phyloP scores from a whole-genome alignment of 345 rosid genomes.

The Lenwebbia sp. region DNA sequence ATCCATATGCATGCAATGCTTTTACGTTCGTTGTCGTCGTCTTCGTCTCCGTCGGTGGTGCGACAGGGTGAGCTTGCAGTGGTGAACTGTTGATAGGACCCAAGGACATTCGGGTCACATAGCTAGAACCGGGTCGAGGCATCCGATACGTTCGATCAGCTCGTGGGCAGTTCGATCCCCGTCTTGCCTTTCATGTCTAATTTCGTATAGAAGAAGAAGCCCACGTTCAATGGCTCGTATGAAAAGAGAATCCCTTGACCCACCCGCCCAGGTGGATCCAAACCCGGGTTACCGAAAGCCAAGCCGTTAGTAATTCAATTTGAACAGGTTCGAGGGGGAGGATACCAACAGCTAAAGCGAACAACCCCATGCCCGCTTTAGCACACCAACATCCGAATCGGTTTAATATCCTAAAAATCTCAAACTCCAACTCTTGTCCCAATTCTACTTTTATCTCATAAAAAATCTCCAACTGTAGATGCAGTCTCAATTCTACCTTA shows the following conservation, averaged over 20 bases:
- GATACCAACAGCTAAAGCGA: too few species aligned
- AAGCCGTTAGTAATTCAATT: too few species aligned
- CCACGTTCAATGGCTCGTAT: not conserved
- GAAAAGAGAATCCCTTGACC: not conserved
- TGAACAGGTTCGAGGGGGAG: not conserved
- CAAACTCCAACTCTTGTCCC: too few species aligned
- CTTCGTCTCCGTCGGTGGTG: not conserved
- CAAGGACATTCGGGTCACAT: constrained; percentile 58
- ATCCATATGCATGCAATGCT: too few species aligned
- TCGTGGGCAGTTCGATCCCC: not conserved
- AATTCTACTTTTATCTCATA: too few species aligned
- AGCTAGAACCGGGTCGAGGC: constrained; percentile 76
- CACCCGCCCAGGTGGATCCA: not conserved
- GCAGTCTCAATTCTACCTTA: too few species aligned
- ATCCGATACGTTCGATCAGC: not conserved
- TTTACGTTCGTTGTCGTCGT: not conserved
- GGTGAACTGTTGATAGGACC: constrained; percentile 29
- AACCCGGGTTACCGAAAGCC: not conserved
- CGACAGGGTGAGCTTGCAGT: not conserved
- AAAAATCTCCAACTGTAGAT: too few species aligned
- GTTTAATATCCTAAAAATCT: too few species aligned
- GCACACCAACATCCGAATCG: too few species aligned
- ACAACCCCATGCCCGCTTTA: not conserved
- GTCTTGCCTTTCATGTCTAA: not conserved
- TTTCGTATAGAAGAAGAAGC: not conserved